phyloP scores from a whole-genome alignment of 2,329 filamentous ascomycete species.

The Sclerotinia subarctica region DNA sequence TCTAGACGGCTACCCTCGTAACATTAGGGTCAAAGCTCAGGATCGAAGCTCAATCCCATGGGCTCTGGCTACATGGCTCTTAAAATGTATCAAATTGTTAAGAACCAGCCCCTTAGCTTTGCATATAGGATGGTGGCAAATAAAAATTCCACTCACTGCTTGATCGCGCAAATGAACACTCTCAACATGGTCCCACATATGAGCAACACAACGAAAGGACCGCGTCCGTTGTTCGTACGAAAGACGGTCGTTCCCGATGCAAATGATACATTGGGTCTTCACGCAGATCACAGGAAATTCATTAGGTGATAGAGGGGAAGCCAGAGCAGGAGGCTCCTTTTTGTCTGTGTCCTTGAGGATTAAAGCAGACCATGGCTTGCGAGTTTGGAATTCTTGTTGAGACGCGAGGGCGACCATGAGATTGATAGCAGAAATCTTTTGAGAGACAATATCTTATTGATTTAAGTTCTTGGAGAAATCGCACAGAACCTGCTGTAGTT shows the following conservation, averaged over 20 bases:
- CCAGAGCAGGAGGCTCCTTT: too few species aligned
- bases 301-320: neutral
- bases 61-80: constrained; percentile 10
- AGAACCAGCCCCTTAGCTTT: constrained; percentile 2
- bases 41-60: constrained; percentile 19
- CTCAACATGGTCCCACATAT: constrained; percentile 28
- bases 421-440: constrained; percentile 21
- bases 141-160: constrained; percentile 14
- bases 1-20: too few species aligned
- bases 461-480: constrained; percentile 26
- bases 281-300: constrained; percentile 14
- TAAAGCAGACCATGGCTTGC: constrained; percentile 1
- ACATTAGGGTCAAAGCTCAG: too few species aligned
- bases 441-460: constrained; percentile 22
- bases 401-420: constrained; percentile 15
- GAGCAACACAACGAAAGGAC: constrained; percentile 22
- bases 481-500: constrained; percentile 25
- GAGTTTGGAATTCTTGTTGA: constrained; percentile 10
- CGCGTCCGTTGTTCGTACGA: constrained; percentile 19
- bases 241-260: constrained; percentile 15
- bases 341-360: neutral
- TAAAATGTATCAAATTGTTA: neutral
- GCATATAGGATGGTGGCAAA: constrained; percentile 13
- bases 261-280: constrained; percentile 23
- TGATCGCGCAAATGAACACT: constrained; percentile 23